Percentiles rank a stretch among this genome's conserved stretches.
phyloP scores from a whole-genome alignment of 352 stramenopile genomes.

The Phytophthora sp. region DNA sequence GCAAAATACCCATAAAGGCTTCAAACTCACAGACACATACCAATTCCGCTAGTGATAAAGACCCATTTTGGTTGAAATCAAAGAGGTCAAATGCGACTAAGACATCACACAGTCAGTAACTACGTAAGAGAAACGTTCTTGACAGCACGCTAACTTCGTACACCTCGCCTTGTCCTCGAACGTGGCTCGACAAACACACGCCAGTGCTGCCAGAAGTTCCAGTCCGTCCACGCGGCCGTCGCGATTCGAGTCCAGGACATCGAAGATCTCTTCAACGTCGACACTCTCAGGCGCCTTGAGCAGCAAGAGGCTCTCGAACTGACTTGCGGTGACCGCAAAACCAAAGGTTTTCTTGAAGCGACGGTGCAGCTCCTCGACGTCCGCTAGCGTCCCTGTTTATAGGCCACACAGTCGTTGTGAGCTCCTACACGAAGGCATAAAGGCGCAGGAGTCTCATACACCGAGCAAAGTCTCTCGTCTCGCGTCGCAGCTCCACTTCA shows the following conservation, averaged over 20 bases:
- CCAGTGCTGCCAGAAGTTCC: conserved; percentile 76
- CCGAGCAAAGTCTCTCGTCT: conserved; percentile 80
- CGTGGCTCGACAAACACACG: conserved; percentile 67
- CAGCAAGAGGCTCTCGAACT: conserved; percentile 77
- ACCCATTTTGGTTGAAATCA: conserved; percentile 84
- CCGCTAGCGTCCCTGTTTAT: conserved; percentile 61
- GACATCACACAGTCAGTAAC: conserved; percentile 24
- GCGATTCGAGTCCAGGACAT: conserved; percentile 70
- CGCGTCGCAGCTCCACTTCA: conserved; percentile 69
- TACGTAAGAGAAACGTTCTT: no score
- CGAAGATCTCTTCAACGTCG: conserved; percentile 73
- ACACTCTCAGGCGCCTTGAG: conserved; percentile 68
- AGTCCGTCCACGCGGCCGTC: conserved; percentile 83
- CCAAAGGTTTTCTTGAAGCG: conserved; percentile 81
- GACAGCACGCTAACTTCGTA: conserved; percentile 34
- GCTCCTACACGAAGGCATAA: neutral
- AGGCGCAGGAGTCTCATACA: conserved; percentile 40
- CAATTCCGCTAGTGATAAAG: conserved; percentile 73
- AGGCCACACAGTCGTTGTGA: neutral
- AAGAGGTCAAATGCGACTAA: conserved; percentile 53
- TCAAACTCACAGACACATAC: conserved; percentile 20
- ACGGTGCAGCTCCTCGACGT: conserved; percentile 64
- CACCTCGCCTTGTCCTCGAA: conserved; percentile 86
- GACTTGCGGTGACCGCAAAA: conserved; percentile 73
- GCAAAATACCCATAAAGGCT: neutral